Conservation (phyloP, 805 yeast genomes). For the Zygosaccharomyces rouxii region DNA sequence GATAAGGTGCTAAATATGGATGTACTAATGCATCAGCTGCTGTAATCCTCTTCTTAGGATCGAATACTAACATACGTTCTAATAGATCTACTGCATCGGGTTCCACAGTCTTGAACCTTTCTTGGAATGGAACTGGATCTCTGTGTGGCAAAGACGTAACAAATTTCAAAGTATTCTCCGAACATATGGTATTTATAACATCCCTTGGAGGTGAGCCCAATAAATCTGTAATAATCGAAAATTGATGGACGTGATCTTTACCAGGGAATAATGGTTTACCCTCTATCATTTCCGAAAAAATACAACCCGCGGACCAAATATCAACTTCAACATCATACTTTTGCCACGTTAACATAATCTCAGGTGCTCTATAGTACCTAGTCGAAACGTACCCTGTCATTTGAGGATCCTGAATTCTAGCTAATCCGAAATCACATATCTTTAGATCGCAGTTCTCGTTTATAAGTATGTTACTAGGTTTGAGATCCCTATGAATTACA, state of each 20-base stretch:
- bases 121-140: conserved; percentile 83
- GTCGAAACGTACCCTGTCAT: conserved; percentile 99
- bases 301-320: conserved; percentile 97
- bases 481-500: conserved; percentile 83
- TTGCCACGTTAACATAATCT: conserved; percentile 98
- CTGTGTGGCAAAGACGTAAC: conserved; percentile 90
- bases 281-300: conserved; percentile 95
- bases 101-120: conserved; percentile 73
- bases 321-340: conserved; percentile 95
- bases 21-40: conserved; percentile 88
- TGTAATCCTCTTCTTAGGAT: conserved; percentile 88
- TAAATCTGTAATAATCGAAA: conserved; percentile 91
- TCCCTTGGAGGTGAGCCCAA: conserved; percentile 96
- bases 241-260: conserved; percentile 96
- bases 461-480: conserved; percentile 78
- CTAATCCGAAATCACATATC: conserved; percentile 91
- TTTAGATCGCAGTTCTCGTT: conserved; percentile 89
- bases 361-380: conserved; percentile 95
- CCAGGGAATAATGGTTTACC: conserved; percentile 98
- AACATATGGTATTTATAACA: conserved; percentile 92
- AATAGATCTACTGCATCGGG: conserved; percentile 85
- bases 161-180: conserved; percentile 90
- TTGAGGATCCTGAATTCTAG: conserved; percentile 96
- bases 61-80: conserved; percentile 88
- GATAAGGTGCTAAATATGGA: conserved; percentile 90